A percentile compares a stretch with the other conserved stretches of the same genome.
Conservation (phyloP, 305 asterid species). For the Petunia hybrid region DNA sequence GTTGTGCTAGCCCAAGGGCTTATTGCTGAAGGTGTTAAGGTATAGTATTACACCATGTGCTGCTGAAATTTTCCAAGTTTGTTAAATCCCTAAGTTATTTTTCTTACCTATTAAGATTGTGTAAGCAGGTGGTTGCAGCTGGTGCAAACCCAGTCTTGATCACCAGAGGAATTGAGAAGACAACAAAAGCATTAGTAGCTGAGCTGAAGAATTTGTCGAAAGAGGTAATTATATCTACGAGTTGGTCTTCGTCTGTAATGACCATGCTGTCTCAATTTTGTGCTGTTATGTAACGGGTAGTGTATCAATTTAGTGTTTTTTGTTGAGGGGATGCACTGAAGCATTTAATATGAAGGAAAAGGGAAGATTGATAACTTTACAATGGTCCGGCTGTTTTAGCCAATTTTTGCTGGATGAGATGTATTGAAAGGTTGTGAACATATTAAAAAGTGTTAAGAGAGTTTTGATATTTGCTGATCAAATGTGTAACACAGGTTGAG, state of each 20-base stretch:
- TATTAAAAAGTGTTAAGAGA: too few species aligned
- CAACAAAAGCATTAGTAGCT: conserved; percentile 82
- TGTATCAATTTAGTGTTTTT: background rate
- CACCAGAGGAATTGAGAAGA: conserved; percentile 95
- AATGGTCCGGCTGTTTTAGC: too few species aligned
- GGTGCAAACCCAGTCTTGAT: conserved; percentile 97
- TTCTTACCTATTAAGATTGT: background rate
- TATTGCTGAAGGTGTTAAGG: conserved; percentile 98
- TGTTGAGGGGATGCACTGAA: conserved; percentile 8
- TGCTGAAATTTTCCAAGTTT: background rate
- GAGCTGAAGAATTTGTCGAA: conserved; percentile 87
- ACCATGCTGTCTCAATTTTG: background rate
- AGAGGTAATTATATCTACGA: conserved; percentile 59
- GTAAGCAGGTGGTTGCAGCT: conserved; percentile 89
- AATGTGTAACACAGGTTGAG: conserved; percentile 62
- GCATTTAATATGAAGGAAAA: too few species aligned
- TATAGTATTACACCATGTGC: conserved; percentile 32
- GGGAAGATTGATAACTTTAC: background rate
- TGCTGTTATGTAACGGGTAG: background rate
- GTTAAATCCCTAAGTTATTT: background rate
- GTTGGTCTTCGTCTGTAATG: background rate
- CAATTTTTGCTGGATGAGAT: too few species aligned
- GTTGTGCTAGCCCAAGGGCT: conserved; percentile 99
- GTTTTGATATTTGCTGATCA: background rate
- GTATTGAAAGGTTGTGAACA: too few species aligned